phyloP scores from a whole-genome alignment of 1,139 yeast species.

The Pneumocystis jirovecii region DNA sequence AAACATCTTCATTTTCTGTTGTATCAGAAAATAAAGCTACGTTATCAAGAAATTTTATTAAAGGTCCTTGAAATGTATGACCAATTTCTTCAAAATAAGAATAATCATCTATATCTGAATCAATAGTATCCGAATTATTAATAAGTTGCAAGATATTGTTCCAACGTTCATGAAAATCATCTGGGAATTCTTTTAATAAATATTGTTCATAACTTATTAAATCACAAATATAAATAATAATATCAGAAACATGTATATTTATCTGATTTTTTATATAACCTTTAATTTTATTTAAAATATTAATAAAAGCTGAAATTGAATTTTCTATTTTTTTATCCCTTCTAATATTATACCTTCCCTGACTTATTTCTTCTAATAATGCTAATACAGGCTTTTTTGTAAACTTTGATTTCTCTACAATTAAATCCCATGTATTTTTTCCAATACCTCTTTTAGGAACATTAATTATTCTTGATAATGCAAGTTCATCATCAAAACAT shows the following conservation, averaged over 20 bases:
- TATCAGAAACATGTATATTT: constrained; percentile 3
- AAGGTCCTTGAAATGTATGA: constrained; percentile 14
- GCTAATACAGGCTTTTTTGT: constrained; percentile 12
- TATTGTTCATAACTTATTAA: constrained; percentile 11
- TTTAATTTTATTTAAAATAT: constrained; percentile 20
- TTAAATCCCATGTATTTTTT: constrained; percentile 31
- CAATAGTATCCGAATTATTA: background rate
- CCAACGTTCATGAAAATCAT: constrained; percentile 18
- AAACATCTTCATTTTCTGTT: constrained; percentile 16
- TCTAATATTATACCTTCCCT: constrained; percentile 11
- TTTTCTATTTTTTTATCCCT: constrained; percentile 12
- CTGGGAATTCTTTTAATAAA: constrained; percentile 25
- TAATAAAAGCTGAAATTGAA: constrained; percentile 21
- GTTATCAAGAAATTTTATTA: constrained; percentile 39
- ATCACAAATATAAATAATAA: constrained; percentile 5
- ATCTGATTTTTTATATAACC: constrained; percentile 18
- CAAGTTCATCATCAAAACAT: constrained; percentile 42
- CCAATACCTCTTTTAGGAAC: constrained; percentile 66
- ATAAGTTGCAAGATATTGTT: constrained; percentile 14
- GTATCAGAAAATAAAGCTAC: constrained; percentile 39
- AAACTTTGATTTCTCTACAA: constrained; percentile 10
- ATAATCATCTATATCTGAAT: constrained; percentile 21
- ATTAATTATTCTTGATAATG: constrained; percentile 42
- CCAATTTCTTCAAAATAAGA: constrained; percentile 12
- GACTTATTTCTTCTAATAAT: constrained; percentile 9